Percentiles rank a stretch among this genome's conserved stretches.
Conservation (phyloP, 2,329 filamentous ascomycete species). For the Arachnopeziza araneosa region DNA sequence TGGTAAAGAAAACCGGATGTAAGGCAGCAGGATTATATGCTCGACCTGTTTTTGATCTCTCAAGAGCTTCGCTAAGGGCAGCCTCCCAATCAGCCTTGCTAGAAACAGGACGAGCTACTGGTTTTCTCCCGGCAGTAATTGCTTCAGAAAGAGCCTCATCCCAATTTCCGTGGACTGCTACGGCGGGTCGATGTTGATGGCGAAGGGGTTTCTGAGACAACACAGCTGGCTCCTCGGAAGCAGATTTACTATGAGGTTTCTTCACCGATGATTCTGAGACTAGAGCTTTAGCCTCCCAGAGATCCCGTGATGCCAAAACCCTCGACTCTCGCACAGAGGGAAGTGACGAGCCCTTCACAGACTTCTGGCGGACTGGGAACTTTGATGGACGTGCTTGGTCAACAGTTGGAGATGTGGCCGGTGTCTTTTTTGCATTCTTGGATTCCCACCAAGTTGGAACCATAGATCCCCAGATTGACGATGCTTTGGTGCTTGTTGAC, state of each 20-base stretch:
- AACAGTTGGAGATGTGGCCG: conserved; percentile 10
- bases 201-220: conserved; percentile 10
- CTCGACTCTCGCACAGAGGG: conserved; percentile 22
- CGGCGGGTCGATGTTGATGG: conserved; percentile 13
- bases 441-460: conserved; percentile 10
- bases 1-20: conserved; percentile 23
- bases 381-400: conserved; percentile 13
- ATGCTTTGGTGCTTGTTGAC: conserved; percentile 30
- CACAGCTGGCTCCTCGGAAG: not conserved
- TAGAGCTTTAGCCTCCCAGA: conserved; percentile 20
- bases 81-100: conserved; percentile 12
- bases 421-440: conserved; percentile 14
- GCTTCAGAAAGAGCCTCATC: conserved; percentile 23
- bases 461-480: conserved; percentile 21
- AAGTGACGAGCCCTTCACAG: conserved; percentile 3
- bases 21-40: conserved; percentile 14
- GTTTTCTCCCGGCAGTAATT: conserved; percentile 3
- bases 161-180: conserved; percentile 19
- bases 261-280: conserved; percentile 11
- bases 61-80: conserved; percentile 17
- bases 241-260: conserved; percentile 7
- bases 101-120: not conserved
- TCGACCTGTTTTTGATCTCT: not conserved
- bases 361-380: conserved; percentile 14
- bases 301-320: conserved; percentile 21